Percentiles rank a stretch among this genome's conserved stretches.
Conservation (phyloP, 495 filamentous ascomycete species). For the Friedmanniomyces simplex region DNA sequence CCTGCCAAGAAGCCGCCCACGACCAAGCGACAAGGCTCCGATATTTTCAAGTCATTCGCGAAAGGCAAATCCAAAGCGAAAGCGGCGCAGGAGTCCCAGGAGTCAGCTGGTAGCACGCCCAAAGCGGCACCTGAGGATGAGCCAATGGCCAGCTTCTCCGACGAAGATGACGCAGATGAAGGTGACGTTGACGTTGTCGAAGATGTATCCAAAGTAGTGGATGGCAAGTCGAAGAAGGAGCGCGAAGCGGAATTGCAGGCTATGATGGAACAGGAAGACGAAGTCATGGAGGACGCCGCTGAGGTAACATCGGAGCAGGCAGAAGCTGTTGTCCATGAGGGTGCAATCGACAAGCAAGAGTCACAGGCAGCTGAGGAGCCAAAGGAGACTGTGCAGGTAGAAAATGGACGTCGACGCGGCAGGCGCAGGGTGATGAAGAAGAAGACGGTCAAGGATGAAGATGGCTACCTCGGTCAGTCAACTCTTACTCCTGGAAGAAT, state of each 20-base stretch:
- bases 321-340: constrained; percentile 43
- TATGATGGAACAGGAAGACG: constrained; percentile 78
- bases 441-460: constrained; percentile 79
- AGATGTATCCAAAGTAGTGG: constrained; percentile 24
- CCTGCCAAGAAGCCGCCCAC: constrained; percentile 19
- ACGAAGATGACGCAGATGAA: constrained; percentile 48
- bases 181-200: constrained; percentile 2
- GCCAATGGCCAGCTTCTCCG: constrained; percentile 38
- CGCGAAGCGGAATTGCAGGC: constrained; percentile 61
- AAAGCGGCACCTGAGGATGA: constrained; percentile 47
- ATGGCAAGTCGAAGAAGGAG: constrained; percentile 51
- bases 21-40: constrained; percentile 50
- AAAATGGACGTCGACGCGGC: constrained; percentile 63
- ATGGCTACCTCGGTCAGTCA: constrained; percentile 76
- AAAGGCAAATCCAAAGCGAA: constrained; percentile 54
- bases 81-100: constrained; percentile 22
- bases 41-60: constrained; percentile 75
- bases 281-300: constrained; percentile 30
- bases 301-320: not conserved
- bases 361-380: constrained; percentile 26
- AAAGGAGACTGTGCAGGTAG: constrained; percentile 32
- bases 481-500: not conserved
- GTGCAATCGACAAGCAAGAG: constrained; percentile 32
- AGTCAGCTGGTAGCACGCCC: constrained; percentile 1
- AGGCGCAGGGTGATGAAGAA: constrained; percentile 80